phyloP scores from a whole-genome alignment of 148 eudicot species.

The Persicaria maculosa region DNA sequence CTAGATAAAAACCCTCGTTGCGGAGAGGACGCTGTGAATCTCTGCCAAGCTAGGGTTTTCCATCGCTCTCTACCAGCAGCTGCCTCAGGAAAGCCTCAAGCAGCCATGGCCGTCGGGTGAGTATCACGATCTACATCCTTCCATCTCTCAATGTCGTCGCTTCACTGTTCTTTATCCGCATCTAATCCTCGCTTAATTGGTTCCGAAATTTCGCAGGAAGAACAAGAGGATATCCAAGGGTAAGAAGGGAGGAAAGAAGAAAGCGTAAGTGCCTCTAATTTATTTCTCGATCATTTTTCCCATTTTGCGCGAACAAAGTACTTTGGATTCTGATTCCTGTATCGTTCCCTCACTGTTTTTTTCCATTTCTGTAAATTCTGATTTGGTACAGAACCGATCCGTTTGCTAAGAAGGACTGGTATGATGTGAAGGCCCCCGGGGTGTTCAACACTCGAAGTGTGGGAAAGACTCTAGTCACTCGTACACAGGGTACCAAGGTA shows the following conservation, averaged over 20 bases:
- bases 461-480: conserved; percentile 40
- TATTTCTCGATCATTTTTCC: background rate
- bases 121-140: background rate
- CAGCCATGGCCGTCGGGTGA: conserved; percentile 9
- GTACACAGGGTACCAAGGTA: conserved; percentile 53
- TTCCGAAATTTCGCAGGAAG: conserved; percentile 29
- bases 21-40: background rate
- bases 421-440: conserved; percentile 39
- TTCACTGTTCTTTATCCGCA: background rate
- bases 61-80: background rate
- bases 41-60: background rate
- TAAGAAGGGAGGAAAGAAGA: conserved; percentile 68
- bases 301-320: background rate
- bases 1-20: background rate
- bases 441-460: conserved; percentile 31
- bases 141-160: background rate
- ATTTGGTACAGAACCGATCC: conserved; percentile 26
- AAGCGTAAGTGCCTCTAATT: conserved; percentile 24
- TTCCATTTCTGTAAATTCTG: background rate
- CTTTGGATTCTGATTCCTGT: background rate
- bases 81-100: background rate
- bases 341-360: background rate
- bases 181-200: background rate
- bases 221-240: conserved; percentile 68
- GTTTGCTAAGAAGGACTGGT: conserved; percentile 43